A percentile compares a stretch with the other conserved stretches of the same genome.
phyloP scores from a whole-genome alignment of 352 stramenopile genomes.

The Globisporangium takayamanum region DNA sequence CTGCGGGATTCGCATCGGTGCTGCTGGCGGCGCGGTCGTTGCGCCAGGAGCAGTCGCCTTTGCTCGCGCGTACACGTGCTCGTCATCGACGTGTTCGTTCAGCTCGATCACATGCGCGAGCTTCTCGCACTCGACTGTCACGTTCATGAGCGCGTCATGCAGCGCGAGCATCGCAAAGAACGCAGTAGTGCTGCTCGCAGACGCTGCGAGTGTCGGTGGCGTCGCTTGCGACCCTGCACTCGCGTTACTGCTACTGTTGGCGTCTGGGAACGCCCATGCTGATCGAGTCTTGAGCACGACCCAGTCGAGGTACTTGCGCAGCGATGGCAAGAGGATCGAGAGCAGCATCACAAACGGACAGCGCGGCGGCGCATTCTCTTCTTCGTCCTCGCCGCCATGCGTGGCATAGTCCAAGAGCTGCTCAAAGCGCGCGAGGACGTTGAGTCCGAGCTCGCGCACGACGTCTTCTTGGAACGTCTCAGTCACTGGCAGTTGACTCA shows the following conservation, averaged over 20 bases:
- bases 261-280: constrained; percentile 21
- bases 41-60: neutral
- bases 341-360: constrained; percentile 65
- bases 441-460: constrained; percentile 21
- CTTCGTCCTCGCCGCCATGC: neutral
- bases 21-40: constrained; percentile 1
- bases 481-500: constrained; percentile 5
- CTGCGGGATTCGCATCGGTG: constrained; percentile 25
- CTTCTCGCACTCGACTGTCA: constrained; percentile 21
- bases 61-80: constrained; percentile 5
- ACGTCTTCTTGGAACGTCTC: constrained; percentile 30
- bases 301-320: constrained; percentile 55
- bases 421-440: constrained; percentile 20
- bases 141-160: constrained; percentile 33
- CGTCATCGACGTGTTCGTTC: constrained; percentile 32
- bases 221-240: neutral
- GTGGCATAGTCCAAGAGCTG: constrained; percentile 11
- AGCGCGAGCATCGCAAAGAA: constrained; percentile 34
- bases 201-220: constrained; percentile 4
- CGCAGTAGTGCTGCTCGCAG: constrained; percentile 2
- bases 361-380: neutral
- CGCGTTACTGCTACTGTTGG: neutral
- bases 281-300: constrained; percentile 24
- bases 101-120: constrained; percentile 38
- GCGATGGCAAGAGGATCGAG: constrained; percentile 42